Base-by-base conservation (phyloP, 164 flowering plant species). In the Protea cynaroides region DNA sequence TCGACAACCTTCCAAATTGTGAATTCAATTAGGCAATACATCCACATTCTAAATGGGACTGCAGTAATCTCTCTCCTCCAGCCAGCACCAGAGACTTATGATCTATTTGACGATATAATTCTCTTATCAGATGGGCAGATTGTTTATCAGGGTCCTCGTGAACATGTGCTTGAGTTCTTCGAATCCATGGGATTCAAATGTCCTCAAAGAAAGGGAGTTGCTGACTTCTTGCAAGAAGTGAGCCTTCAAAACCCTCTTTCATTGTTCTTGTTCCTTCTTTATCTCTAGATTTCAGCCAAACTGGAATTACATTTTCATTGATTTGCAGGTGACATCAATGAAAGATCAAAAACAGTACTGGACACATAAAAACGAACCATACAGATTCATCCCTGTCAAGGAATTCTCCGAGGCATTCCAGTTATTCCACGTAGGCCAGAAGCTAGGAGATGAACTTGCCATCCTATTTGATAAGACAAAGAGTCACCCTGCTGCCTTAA, bases 341-440 rank as follows among this genome's bases (percentile, higher is more conserved):
- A 88, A 86, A 77, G 94, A 88, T 77, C 94, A 88, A 65, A 75
- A 75, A 69, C 94, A 86, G 60, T 88, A 88, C 69, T 86, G 90
- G 89, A 73, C 67, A 29, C 14, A 21, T 1, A 70, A 49, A 62
- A 84, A 82, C 15, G 76, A 75, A 55, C 80, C 86, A 46, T 83
- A 86, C 46, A 71, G 56, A 18, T 88, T 76, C 71, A 68, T 86
- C 11, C 55, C 86, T 2, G 82, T 59, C 15, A 73, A 49, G 58
- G 86, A 88, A 72, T 86, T 88, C 58, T 47, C 83, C 0, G 85
- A 88, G 58, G 83, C 85, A 34, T 84, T 83, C 69, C 83, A 82
- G 38, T 79, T 82, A 25, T 86, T 84, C 65, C 86, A 83, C 58
- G 63, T 83, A 49, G 91, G 95, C 14, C 63, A 61, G 21, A 72